These are phyloP conservation scores for Alternaria triticimaculans DNA, from an alignment of 2,329 filamentous ascomycete genomes.

Conservation along the genomic window DNA sequence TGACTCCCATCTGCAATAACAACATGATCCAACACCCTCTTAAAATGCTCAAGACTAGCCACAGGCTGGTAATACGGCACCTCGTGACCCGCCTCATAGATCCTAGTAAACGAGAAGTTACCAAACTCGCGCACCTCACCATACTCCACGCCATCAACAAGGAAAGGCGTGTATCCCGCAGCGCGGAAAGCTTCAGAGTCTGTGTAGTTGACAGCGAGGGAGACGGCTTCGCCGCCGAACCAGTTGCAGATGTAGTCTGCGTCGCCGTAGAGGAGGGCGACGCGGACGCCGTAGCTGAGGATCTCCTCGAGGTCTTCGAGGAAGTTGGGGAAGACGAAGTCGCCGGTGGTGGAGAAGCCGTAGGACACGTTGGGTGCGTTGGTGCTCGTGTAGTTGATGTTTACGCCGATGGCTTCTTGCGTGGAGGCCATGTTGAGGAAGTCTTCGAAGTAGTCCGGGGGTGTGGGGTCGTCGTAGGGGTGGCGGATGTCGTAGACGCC, in stretches of 20 bases:
- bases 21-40: conserved; percentile 33
- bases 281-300: conserved; percentile 62
- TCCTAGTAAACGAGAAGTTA: conserved; percentile 63
- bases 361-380: conserved; percentile 47
- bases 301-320: conserved; percentile 58
- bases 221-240: conserved; percentile 76
- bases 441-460: conserved; percentile 57
- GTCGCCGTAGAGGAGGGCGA: conserved; percentile 64
- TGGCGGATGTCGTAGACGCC: conserved; percentile 64
- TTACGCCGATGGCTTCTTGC: conserved; percentile 57
- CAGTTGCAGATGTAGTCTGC: conserved; percentile 67
- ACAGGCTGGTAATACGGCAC: conserved; percentile 54
- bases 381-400: conserved; percentile 62
- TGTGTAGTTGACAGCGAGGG: conserved; percentile 62
- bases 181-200: conserved; percentile 60
- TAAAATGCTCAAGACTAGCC: conserved; percentile 41
- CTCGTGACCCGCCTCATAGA: conserved; percentile 62
- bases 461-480: conserved; percentile 59
- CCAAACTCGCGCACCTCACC: conserved; percentile 78
- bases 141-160: conserved; percentile 65
- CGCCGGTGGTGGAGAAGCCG: conserved; percentile 56
- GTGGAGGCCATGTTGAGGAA: conserved; percentile 62
- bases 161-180: conserved; percentile 74
- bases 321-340: conserved; percentile 55
- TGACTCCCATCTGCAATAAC: conserved; percentile 40